phyloP scores from a whole-genome alignment of 495 filamentous ascomycete species.

The Aspergillus ostianus region DNA sequence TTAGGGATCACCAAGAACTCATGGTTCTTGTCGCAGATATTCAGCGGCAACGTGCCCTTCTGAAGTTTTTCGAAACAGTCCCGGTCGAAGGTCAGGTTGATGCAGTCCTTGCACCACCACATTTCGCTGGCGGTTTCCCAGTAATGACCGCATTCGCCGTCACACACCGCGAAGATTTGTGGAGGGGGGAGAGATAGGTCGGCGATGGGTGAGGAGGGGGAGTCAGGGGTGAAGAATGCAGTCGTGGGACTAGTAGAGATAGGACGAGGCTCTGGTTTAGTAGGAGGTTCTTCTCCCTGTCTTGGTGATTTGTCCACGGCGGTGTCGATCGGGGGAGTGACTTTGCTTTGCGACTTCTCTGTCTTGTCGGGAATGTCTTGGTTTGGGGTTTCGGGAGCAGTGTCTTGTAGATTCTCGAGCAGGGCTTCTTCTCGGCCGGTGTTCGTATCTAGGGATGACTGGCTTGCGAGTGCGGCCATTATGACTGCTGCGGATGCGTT shows the following conservation, averaged over 20 bases:
- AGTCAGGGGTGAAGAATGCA: background rate
- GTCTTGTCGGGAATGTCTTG: background rate
- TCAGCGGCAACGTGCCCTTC: slow-evolving; percentile 23
- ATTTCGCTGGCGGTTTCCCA: slow-evolving; percentile 29
- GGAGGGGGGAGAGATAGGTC: background rate
- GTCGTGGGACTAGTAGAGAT: background rate
- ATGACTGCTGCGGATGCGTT: slow-evolving; percentile 23
- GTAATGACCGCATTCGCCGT: slow-evolving; percentile 21
- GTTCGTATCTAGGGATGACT: background rate
- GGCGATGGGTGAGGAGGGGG: background rate
- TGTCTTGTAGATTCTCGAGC: background rate
- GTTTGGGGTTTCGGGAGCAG: background rate
- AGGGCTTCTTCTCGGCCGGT: background rate
- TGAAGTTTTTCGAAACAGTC: slow-evolving; percentile 30
- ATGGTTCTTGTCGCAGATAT: slow-evolving; percentile 37
- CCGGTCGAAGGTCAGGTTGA: slow-evolving; percentile 28
- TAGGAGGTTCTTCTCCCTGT: background rate
- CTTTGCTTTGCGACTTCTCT: background rate
- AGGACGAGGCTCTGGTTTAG: background rate
- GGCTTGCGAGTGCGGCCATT: slow-evolving; percentile 20
- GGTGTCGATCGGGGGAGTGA: background rate
- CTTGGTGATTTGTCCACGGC: background rate
- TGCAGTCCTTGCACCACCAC: slow-evolving; percentile 38
- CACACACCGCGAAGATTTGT: slow-evolving; percentile 19
- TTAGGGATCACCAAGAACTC: slow-evolving; percentile 34